Percentiles rank a stretch among this genome's conserved stretches.
phyloP scores from a whole-genome alignment of 192 early-diverging fungal genomes.

The Backusella luteola region DNA sequence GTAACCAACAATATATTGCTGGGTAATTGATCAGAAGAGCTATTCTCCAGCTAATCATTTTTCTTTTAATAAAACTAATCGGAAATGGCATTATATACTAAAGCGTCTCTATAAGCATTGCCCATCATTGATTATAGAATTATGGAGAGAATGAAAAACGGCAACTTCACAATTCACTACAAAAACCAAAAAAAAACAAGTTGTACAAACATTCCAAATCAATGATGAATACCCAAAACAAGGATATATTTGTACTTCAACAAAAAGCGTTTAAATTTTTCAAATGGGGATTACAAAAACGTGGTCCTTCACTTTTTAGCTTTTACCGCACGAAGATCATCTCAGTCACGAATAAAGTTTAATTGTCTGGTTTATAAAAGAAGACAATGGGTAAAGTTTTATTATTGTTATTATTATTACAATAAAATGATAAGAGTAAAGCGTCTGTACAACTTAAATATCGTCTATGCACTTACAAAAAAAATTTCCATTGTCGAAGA shows the following conservation, averaged over 20 bases:
- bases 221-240: slow-evolving; percentile 1
- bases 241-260: neutral
- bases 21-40: neutral
- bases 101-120: neutral
- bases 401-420: neutral
- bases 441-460: neutral
- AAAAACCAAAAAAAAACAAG: neutral
- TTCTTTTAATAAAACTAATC: neutral
- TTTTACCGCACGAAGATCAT: neutral
- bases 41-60: neutral
- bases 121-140: neutral
- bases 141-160: neutral
- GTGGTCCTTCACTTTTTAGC: neutral
- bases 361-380: neutral
- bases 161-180: neutral
- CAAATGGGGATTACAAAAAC: neutral
- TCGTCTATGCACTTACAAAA: neutral
- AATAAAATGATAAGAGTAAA: neutral
- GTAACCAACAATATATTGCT: neutral
- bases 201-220: neutral
- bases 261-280: neutral
- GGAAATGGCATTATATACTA: too few relatives aligned
- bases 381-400: neutral
- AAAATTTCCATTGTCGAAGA: neutral
- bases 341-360: neutral